Percentiles rank a stretch among this genome's conserved stretches.
Evolutionary conservation across 2,329 filamentous ascomycete species (phyloP).

Genomic region (Fusarium ramigenum): DNA sequence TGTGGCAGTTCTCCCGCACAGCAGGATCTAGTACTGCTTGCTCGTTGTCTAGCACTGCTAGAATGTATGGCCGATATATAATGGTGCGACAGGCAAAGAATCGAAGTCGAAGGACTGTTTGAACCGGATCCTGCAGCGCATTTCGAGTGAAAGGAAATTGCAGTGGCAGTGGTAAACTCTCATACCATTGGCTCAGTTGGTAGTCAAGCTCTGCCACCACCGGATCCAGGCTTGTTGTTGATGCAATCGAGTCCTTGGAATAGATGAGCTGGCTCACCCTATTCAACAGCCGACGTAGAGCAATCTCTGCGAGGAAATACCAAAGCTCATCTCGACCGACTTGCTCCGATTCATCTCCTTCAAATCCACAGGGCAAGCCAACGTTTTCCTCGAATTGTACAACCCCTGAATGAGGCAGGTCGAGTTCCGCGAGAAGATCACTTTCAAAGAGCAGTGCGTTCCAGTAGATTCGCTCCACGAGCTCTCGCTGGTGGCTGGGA

Average conservation of each 20-base stretch:
- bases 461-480: conserved; percentile 85
- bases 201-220: conserved; percentile 84
- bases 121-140: conserved; percentile 75
- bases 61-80: conserved; percentile 85
- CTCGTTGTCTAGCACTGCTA: conserved; percentile 82
- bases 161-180: conserved; percentile 76
- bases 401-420: conserved; percentile 84
- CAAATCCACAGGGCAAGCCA: conserved; percentile 80
- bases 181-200: conserved; percentile 86
- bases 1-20: conserved; percentile 81
- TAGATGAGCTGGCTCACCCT: conserved; percentile 83
- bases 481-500: conserved; percentile 74
- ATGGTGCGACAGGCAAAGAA: conserved; percentile 89
- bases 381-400: conserved; percentile 85
- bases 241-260: conserved; percentile 75
- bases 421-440: conserved; percentile 80
- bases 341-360: conserved; percentile 71
- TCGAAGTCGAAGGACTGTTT: conserved; percentile 79
- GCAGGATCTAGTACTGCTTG: conserved; percentile 74
- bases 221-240: conserved; percentile 77
- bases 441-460: conserved; percentile 84
- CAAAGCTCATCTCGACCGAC: conserved; percentile 81
- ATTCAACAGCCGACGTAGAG: conserved; percentile 78
- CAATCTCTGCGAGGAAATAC: conserved; percentile 88
- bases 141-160: conserved; percentile 79